These are phyloP conservation scores for Dichotomopilus funicola DNA, from an alignment of 2,329 filamentous ascomycete genomes.

Conservation along the genomic window DNA sequence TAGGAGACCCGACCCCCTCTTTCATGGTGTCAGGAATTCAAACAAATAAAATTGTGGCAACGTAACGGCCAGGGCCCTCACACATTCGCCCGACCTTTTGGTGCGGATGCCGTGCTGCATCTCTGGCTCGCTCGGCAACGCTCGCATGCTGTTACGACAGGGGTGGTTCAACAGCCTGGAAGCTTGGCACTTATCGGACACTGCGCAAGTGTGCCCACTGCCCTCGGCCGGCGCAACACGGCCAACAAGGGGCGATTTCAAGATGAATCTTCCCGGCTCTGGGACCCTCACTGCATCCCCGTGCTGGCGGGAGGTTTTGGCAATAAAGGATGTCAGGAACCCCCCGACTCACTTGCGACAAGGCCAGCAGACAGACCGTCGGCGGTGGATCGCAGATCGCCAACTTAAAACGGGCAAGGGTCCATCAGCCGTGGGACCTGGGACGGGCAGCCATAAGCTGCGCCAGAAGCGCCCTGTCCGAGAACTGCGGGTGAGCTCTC, in stretches of 20 bases:
- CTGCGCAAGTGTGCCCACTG: not conserved
- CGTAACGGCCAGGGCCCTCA: too few species aligned
- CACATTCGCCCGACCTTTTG: too few species aligned
- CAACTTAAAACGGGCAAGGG: constrained; percentile 22
- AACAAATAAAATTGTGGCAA: too few species aligned
- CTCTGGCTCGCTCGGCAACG: not conserved
- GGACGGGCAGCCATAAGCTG: not conserved
- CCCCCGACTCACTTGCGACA: not conserved
- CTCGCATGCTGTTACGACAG: not conserved
- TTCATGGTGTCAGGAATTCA: not conserved
- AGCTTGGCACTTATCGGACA: not conserved
- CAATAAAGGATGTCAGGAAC: too few species aligned
- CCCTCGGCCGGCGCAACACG: not conserved
- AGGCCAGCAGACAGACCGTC: not conserved
- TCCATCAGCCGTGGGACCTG: not conserved
- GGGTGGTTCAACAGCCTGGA: not conserved
- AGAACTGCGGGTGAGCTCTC: not conserved
- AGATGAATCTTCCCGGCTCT: too few species aligned
- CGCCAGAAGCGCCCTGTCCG: not conserved
- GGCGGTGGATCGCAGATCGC: constrained; percentile 19
- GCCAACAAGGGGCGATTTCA: not conserved
- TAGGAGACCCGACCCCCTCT: not conserved
- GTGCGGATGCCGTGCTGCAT: not conserved
- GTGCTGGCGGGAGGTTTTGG: too few species aligned
- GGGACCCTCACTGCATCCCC: too few species aligned